Percentiles rank a stretch among this genome's conserved stretches.
Evolutionary conservation across 1,284 basidiomycete species (phyloP).

Genomic region (Fomitopsis betulina): DNA sequence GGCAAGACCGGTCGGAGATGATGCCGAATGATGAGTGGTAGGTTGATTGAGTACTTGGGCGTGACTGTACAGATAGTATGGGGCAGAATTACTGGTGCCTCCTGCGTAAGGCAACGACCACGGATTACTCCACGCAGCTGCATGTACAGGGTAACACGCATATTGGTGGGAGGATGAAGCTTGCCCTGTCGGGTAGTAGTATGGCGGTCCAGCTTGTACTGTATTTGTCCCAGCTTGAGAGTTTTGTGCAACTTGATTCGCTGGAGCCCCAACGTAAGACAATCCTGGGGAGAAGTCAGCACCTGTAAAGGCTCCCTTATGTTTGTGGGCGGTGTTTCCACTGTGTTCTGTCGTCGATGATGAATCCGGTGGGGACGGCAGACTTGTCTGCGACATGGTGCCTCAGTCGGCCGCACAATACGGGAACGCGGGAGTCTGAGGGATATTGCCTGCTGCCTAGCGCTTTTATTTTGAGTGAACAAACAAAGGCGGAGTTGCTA

Average conservation of each 20-base stretch:
- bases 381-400: not conserved
- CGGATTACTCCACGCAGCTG: slow-evolving; percentile 21
- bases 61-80: slow-evolving; percentile 10
- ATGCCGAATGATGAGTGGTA: not conserved
- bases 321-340: too few relatives aligned
- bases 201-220: not conserved
- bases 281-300: too few relatives aligned
- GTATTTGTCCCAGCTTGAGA: not conserved
- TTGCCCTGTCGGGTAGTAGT: not conserved
- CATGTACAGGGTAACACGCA: slow-evolving; percentile 24
- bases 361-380: not conserved
- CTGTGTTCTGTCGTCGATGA: not conserved
- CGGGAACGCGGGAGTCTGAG: not conserved
- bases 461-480: slow-evolving; percentile 9
- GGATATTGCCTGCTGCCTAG: not conserved
- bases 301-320: too few relatives aligned
- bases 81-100: too few relatives aligned
- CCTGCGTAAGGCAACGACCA: not conserved
- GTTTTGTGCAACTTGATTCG: not conserved
- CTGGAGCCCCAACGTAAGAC: not conserved
- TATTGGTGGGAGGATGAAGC: slow-evolving; percentile 4
- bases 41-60: not conserved
- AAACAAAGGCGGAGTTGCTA: slow-evolving; percentile 1
- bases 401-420: too few relatives aligned
- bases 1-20: too few relatives aligned